phyloP scores from a whole-genome alignment of 2,329 filamentous ascomycete species.

The Amylocarpus encephaloides region DNA sequence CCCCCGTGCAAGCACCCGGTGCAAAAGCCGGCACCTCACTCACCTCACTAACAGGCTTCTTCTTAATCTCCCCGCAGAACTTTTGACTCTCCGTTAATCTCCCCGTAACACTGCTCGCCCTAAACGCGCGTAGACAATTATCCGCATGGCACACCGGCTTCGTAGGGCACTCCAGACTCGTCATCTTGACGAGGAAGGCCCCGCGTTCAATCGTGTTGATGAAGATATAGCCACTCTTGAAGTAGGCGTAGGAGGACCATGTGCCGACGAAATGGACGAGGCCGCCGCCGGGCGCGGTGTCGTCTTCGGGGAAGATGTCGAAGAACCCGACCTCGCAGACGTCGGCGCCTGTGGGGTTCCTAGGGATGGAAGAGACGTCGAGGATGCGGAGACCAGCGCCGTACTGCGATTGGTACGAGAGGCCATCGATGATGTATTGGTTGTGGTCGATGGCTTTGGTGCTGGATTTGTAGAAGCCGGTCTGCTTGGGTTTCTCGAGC shows the following conservation, averaged over 20 bases:
- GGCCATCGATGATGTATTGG: constrained; percentile 39
- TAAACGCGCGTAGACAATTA: constrained; percentile 34
- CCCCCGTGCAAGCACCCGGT: constrained; percentile 5
- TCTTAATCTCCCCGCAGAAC: constrained; percentile 27
- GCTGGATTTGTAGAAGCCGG: constrained; percentile 36
- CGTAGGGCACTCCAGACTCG: too few relatives aligned
- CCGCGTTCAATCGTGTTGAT: constrained; percentile 1
- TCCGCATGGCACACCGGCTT: constrained; percentile 22
- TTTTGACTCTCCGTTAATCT: constrained; percentile 30
- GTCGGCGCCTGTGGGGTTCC: constrained; percentile 29
- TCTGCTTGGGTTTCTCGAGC: constrained; percentile 36
- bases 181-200: neutral
- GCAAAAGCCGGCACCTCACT: constrained; percentile 8
- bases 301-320: neutral
- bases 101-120: constrained; percentile 29
- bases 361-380: constrained; percentile 34
- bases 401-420: constrained; percentile 44
- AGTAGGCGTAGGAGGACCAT: neutral
- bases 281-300: neutral
- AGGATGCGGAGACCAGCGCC: constrained; percentile 39
- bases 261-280: neutral
- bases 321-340: constrained; percentile 19
- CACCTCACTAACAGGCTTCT: constrained; percentile 10
- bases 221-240: neutral
- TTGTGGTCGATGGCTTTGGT: constrained; percentile 40